Percentiles rank a stretch among this genome's conserved stretches.
These are phyloP conservation scores for Aureobasidium mangrovei DNA, from an alignment of 2,329 filamentous ascomycete species.

Conservation along the genomic window DNA sequence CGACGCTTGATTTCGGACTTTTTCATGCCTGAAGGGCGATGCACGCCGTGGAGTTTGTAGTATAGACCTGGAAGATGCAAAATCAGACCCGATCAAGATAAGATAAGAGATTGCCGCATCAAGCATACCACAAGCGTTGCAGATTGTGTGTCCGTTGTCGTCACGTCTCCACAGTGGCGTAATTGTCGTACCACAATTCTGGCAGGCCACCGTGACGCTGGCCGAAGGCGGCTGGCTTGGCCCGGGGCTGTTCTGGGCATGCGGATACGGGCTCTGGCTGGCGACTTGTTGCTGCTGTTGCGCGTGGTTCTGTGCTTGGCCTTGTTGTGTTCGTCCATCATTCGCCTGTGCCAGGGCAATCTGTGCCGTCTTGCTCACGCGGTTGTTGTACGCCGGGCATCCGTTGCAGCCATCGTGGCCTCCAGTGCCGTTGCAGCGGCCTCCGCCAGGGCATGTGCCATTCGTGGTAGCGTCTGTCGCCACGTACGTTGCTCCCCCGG, in stretches of 20 bases:
- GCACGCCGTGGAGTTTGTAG: conserved; percentile 89
- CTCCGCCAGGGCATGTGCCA: conserved; percentile 92
- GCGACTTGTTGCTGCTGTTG: background rate
- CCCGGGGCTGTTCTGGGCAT: conserved; percentile 14
- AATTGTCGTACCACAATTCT: conserved; percentile 94
- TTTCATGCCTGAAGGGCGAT: conserved; percentile 96
- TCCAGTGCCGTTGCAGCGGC: conserved; percentile 90
- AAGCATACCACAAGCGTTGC: conserved; percentile 87
- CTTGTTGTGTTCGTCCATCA: conserved; percentile 9
- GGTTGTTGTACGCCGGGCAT: conserved; percentile 95
- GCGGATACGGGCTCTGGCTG: conserved; percentile 14
- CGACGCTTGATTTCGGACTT: conserved; percentile 93
- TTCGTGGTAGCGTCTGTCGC: conserved; percentile 63
- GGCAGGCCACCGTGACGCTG: conserved; percentile 74
- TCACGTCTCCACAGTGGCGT: conserved; percentile 94
- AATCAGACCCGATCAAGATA: conserved; percentile 1
- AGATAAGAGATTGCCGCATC: conserved; percentile 9
- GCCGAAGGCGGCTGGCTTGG: conserved; percentile 33
- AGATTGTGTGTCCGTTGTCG: conserved; percentile 91
- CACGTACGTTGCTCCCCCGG: conserved; percentile 58
- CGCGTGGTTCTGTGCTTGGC: background rate
- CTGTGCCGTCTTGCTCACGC: conserved; percentile 78
- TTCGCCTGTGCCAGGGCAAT: conserved; percentile 46
- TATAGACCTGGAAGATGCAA: conserved; percentile 61
- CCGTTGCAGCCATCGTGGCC: conserved; percentile 91